Evolutionary conservation across 805 yeast genomes (phyloP), one percentile per base, ranked within the genome.

Genomic region (Blastobotrys chiropterorum): DNA sequence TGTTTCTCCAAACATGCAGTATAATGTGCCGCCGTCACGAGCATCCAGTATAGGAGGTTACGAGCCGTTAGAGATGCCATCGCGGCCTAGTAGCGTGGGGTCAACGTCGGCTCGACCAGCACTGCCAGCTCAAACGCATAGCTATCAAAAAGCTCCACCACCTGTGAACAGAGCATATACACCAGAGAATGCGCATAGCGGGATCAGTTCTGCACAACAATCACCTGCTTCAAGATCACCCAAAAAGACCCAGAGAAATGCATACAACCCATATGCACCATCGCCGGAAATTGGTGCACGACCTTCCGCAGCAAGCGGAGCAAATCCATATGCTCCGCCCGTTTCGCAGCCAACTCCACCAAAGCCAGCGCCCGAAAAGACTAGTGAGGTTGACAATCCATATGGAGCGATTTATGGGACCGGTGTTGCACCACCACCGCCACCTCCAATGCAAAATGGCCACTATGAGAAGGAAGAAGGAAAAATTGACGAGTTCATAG

Each of bases 401-500:
- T 60, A 60, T 50, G 56, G 59, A n/a, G 57, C 55, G 3, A 31
- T 53, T 21, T 51, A 57, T 47, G 60, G 54, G 4, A 17, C 44
- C 14, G 38, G 49, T 6, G 51, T 52, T 20, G 49, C 47, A 11
- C 44, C 47, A 8, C 47, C 47, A 11, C 19, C 39, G 31, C 43
- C 45, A 26, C 44, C 40, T n/a, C 46, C 45, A 42, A 42, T 16
- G 31, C 13, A 15, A 41, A 20, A 38, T 4, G 41, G 13, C 49
- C 13, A 19, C 47, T 11, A 38, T 14, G 21, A 26, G 20, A 1
- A 42, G 22, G 21, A 31, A 30, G 17, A 49, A 45, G 14, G 71
- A 67, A 48, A 68, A 63, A 60, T 60, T 45, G 68, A 59, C 38
- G 42, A 16, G 39, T 54, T 20, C 17, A 55, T 38, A 31, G 49